These are phyloP conservation scores for Fulvia fulva DNA, from an alignment of 2,329 filamentous ascomycete genomes.

Conservation along the genomic window DNA sequence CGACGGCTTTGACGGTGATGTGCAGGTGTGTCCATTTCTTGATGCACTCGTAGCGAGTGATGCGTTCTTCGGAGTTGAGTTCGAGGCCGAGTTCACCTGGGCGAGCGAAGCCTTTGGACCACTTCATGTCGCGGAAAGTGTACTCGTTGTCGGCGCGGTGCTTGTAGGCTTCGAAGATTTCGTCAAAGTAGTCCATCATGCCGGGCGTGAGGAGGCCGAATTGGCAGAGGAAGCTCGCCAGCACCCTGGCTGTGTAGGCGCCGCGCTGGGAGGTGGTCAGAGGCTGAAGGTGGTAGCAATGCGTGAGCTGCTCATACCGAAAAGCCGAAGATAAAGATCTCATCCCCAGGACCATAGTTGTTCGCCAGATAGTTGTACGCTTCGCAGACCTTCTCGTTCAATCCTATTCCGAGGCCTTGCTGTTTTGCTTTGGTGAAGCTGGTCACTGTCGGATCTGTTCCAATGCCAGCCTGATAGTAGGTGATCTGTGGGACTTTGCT, in stretches of 20 bases:
- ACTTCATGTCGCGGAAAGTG: constrained; percentile 16
- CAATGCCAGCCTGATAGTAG: constrained; percentile 30
- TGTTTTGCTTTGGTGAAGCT: constrained; percentile 17
- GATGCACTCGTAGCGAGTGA: constrained; percentile 13
- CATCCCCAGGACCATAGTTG: constrained; percentile 24
- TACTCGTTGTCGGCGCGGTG: constrained; percentile 3
- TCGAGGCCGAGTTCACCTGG: constrained; percentile 16
- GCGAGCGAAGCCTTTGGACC: constrained; percentile 8
- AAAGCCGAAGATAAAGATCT: constrained; percentile 32
- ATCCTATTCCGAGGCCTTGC: constrained; percentile 19
- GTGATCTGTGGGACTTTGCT: constrained; percentile 26
- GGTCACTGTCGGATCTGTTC: constrained; percentile 19
- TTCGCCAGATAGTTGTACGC: constrained; percentile 26
- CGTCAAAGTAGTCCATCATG: constrained; percentile 14
- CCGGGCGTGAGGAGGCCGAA: constrained; percentile 23
- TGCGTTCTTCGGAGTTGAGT: constrained; percentile 2
- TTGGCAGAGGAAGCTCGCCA: constrained; percentile 24
- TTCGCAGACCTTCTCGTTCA: constrained; percentile 7
- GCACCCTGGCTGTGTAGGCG: constrained; percentile 29
- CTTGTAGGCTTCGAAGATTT: constrained; percentile 10
- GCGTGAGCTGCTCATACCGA: not conserved
- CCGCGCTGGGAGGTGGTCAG: constrained; percentile 13
- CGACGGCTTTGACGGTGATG: constrained; percentile 38
- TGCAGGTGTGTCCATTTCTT: constrained; percentile 20
- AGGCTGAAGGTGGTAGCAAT: not conserved